A percentile compares a stretch with the other conserved stretches of the same genome.
Evolutionary conservation across 441 rosid species (phyloP).

Genomic region (Melastoma candidum): DNA sequence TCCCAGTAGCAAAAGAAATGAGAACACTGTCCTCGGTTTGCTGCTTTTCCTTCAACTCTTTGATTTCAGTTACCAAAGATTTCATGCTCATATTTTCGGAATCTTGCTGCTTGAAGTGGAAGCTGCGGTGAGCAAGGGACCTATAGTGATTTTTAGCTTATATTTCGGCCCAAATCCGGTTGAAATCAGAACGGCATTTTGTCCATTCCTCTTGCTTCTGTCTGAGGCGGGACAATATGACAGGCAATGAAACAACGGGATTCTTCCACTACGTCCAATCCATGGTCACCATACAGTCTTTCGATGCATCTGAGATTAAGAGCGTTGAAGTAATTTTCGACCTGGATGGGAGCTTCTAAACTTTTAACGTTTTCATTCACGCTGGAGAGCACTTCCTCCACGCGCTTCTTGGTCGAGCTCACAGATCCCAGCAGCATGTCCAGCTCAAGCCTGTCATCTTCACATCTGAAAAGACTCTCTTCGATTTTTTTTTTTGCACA

Average conservation of each 20-base stretch:
- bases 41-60: slow-evolving; percentile 78
- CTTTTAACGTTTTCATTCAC: slow-evolving; percentile 52
- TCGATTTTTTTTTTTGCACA: slow-evolving; percentile 97
- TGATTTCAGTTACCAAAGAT: slow-evolving; percentile 84
- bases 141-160: slow-evolving; percentile 91
- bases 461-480: slow-evolving; percentile 94
- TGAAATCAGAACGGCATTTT: not conserved
- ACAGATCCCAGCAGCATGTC: slow-evolving; percentile 98
- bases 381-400: slow-evolving; percentile 78
- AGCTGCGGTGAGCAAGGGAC: slow-evolving; percentile 97
- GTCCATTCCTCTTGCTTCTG: slow-evolving; percentile 1
- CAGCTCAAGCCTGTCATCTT: slow-evolving; percentile 99
- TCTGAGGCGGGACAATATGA: not conserved
- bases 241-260: not conserved
- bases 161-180: slow-evolving; percentile 43
- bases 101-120: slow-evolving; percentile 97
- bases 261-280: not conserved
- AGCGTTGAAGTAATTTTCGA: slow-evolving; percentile 83
- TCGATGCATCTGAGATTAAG: slow-evolving; percentile 29
- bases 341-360: slow-evolving; percentile 44
- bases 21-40: slow-evolving; percentile 72
- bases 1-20: slow-evolving; percentile 87
- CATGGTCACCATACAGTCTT: not conserved
- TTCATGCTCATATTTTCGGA: slow-evolving; percentile 84
- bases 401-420: slow-evolving; percentile 68